These are phyloP conservation scores for Colletotrichum sansevieriae DNA, from an alignment of 2,329 filamentous ascomycete species.

Conservation along the genomic window DNA sequence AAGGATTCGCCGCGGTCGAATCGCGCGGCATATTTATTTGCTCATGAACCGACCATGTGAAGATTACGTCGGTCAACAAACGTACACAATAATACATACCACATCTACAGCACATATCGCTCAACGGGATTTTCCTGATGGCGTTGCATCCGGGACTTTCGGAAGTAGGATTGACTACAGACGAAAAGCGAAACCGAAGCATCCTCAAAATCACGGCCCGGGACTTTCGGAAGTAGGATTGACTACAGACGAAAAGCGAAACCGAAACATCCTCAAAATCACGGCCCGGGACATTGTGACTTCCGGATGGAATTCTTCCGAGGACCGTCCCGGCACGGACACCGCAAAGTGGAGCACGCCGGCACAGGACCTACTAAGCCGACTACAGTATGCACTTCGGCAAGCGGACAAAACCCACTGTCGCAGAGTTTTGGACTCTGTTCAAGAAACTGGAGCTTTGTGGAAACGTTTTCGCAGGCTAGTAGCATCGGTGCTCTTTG, in stretches of 20 bases:
- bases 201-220: background rate
- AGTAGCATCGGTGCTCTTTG: background rate
- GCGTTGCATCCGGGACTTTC: background rate
- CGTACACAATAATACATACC: background rate
- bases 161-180: background rate
- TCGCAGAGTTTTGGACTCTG: slow-evolving; percentile 12
- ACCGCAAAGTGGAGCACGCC: background rate
- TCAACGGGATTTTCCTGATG: background rate
- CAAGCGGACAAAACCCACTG: background rate
- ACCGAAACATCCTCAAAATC: no score
- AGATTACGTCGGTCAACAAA: background rate
- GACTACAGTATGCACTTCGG: slow-evolving; percentile 4
- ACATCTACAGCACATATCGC: background rate
- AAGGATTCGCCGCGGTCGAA: background rate
- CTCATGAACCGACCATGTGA: slow-evolving; percentile 13
- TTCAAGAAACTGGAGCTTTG: background rate
- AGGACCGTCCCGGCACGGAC: background rate
- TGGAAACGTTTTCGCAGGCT: background rate
- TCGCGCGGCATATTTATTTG: slow-evolving; percentile 6
- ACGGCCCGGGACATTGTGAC: no score
- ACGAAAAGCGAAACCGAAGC: background rate
- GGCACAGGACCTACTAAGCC: background rate
- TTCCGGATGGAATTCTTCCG: background rate
- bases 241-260: background rate
- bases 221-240: background rate